Percentiles rank a stretch among this genome's conserved stretches.
Evolutionary conservation across 2,329 filamentous ascomycete genomes (phyloP).

Genomic region (Cordyceps cateniannulata): DNA sequence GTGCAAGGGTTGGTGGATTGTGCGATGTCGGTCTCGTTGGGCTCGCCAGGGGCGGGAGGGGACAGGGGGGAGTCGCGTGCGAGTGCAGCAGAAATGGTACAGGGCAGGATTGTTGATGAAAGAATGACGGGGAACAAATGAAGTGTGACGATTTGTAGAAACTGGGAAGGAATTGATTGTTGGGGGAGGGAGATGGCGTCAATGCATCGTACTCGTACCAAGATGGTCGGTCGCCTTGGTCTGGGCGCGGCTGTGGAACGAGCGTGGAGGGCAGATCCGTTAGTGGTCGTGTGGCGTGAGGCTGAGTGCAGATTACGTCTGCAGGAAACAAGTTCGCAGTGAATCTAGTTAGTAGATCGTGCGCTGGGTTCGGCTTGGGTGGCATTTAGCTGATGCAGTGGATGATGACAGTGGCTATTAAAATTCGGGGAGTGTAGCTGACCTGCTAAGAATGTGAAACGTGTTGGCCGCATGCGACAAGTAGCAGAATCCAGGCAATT

Average conservation of each 20-base stretch:
- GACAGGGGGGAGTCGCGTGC: background rate
- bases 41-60: background rate
- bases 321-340: no score
- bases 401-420: no score
- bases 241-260: background rate
- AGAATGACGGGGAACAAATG: background rate
- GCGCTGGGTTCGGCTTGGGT: background rate
- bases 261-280: background rate
- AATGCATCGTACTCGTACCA: background rate
- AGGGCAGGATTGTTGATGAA: background rate
- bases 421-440: no score
- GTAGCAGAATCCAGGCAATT: no score
- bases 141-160: background rate
- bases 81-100: background rate
- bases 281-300: background rate
- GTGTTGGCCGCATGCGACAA: no score
- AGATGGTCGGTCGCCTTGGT: background rate
- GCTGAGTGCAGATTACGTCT: background rate
- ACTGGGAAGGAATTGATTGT: background rate
- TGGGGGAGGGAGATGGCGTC: background rate
- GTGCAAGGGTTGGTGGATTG: background rate
- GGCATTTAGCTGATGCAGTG: no score
- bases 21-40: background rate
- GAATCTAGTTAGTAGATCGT: background rate
- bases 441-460: no score